Evolutionary conservation across 441 rosid species (phyloP), one percentile per base, ranked within the genome.

Genomic region (Eutrema salsugineum): DNA sequence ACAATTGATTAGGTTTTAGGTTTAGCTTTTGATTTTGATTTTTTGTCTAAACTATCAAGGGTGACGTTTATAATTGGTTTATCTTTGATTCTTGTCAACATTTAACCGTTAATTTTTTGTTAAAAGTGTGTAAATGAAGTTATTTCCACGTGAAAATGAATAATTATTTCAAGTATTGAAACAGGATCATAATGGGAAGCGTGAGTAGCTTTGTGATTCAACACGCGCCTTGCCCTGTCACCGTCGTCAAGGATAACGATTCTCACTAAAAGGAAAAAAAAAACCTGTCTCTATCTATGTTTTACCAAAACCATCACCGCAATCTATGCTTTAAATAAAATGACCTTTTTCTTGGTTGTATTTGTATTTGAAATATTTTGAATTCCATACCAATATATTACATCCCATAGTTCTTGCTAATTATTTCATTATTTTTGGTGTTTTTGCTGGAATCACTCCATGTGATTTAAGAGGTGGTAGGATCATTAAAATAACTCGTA

Each of bases 151-250:
- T 44, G 46, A 22, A 54, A 68, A 50, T 44, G 32, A 15, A 12
- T 61, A 32, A 63, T 30, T 28, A 38, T 42, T 17, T 62, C 5
- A 22, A 62, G 51, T 33, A 55, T 22, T 73, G 67, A 64, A 78
- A 63, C 86, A 91, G 95, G 89, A 83, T 89, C 17, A 53, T 91
- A 28, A 56, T 91, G 78, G 93, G 97, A 32, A 92, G 97, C 53
- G 97, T 92, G 80, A 87, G 96, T 78, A 81, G 81, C 80, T 84
- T 77, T 58, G 88, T 92, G 62, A 59, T 84, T 71, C 81, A 82
- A 32, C 84, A 86, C 66, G 96, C 97, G 36, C 19, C 89, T 56
- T 88, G 97, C 81, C 96, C 97, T 10, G 96, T 92, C 54, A 90
- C 90, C 58, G 77, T 90, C 32, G 96, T 92, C 47, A 90, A 92